A percentile compares a stretch with the other conserved stretches of the same genome.
These are phyloP conservation scores for Pontederia paniculata DNA, from an alignment of 176 grass and related monocot species.

Conservation along the genomic window DNA sequence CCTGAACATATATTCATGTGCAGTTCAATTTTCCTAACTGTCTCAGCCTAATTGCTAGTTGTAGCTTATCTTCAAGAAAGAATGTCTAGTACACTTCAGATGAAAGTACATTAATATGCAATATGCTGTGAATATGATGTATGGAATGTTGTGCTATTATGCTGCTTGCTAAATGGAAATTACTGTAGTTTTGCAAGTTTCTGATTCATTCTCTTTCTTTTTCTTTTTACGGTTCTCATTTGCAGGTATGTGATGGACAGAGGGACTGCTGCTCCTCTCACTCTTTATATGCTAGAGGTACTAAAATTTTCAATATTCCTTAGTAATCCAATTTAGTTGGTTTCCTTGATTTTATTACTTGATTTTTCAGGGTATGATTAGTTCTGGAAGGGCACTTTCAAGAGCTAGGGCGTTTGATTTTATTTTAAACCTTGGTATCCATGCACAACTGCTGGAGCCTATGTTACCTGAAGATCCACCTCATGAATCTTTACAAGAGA, in stretches of 20 bases:
- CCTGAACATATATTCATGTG: too few species aligned
- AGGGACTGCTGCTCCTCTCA: conserved; percentile 67
- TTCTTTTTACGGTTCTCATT: conserved; percentile 15
- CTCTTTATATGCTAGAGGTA: conserved; percentile 99
- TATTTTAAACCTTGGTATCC: conserved; percentile 84
- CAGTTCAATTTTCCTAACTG: too few species aligned
- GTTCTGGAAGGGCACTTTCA: conserved; percentile 58
- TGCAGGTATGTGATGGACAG: conserved; percentile 94
- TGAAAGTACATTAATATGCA: too few species aligned
- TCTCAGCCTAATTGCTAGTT: too few species aligned
- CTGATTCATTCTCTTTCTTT: too few species aligned
- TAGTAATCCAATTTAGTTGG: background rate
- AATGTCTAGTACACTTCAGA: too few species aligned
- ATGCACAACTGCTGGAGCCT: conserved; percentile 89
- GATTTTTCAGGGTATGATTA: conserved; percentile 68
- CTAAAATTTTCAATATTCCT: background rate
- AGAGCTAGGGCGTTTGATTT: conserved; percentile 96
- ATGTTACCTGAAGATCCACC: conserved; percentile 66
- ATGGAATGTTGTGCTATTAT: background rate
- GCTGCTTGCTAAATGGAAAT: background rate
- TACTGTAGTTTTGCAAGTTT: too few species aligned
- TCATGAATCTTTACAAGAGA: conserved; percentile 35
- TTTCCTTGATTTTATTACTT: conserved; percentile 23
- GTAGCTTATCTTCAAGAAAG: too few species aligned
- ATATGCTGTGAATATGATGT: background rate